Evolutionary conservation across 805 yeast species (phyloP), one percentile per base, ranked within the genome.

Genomic region (Yamadazyma kitorensis): DNA sequence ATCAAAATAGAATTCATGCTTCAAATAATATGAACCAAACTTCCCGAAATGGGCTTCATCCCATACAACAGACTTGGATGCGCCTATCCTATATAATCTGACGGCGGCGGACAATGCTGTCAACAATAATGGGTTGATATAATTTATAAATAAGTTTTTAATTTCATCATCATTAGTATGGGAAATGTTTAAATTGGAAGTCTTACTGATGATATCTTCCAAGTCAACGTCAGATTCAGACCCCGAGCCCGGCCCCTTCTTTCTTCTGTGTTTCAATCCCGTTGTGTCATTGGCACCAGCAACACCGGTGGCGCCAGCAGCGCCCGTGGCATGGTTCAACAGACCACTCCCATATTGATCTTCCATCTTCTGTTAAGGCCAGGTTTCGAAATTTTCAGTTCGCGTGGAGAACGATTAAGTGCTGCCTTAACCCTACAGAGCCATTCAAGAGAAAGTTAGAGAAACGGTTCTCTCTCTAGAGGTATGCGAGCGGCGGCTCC

Each of bases 31-130:
- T 3, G 91, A 80, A 28, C 94, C 94, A 55, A 85, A 85, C 55
- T 82, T 83, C 27, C 93, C 95, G 55, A 85, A 85, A 66, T 85
- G 95, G 5, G 94, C 93, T 57, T 85, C 95, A 63, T 85, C 97
- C 97, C 97, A 89, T 16, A 93, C 93, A 19, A 93, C 97, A 36
- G 74, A 70, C 37, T 74, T 69, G 41, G 86, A 84, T 37, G 73
- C 68, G 35, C 85, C 83, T 47, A 91, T 82, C 42, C 73, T 68
- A 64, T 85, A 80, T 58, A 88, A 76, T 48, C 98, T 76, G 26
- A 86, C 72, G 42, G 47, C 43, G 6, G 62, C 62, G 4, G 71
- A 59, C 18, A 60, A 27, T 18, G 55, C 51, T 11, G 72, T 65
- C 43, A 67, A 54, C 10, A 61, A 37, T 15, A 66, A 40, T 4